Base-by-base conservation (phyloP, 352 stramenopile genomes). In the Nothophytophthora sp. region DNA sequence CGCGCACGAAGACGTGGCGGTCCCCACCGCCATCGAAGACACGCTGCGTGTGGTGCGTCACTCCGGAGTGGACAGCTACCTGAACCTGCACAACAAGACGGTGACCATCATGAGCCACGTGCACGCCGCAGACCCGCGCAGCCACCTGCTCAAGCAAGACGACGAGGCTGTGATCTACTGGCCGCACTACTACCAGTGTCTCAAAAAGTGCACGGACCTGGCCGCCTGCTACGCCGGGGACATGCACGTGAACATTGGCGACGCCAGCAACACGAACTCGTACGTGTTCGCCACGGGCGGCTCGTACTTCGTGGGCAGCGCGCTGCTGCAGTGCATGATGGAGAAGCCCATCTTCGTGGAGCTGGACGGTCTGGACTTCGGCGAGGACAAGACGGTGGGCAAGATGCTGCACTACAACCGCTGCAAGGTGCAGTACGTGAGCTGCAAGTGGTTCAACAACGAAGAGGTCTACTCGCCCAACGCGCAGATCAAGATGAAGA, bases 391-490 rank as follows among this genome's bases (percentile, higher is more conserved):
- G 61, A 90, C 71, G 8, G 66, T 90, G 36, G 80, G 80, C 44
- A 90, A 90, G 63, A 90, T 90, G 80, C 80, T 90, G 61, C 78
- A 89, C 59, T 90, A 80, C 61, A 90, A 88, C 57, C 76, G 69
- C 30, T 90, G 80, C 55, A 58, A 77, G 22, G 80, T 86, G 25
- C 73, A 90, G 69, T 88, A 88, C 56, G 77, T 90, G 55, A 90
- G 77, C 63, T 90, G 80, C 71, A 90, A 90, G 66, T 90, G 80
- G 80, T 88, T 90, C 61, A 90, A 90, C 62, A 90, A 90, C 59
- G 75, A 85, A 40, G 80, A 90, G 48, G 71, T 90, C 41, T 88
- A 85, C 52, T 86, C 70, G 29, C 73, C 76, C 5, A 81, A 87
- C 45, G 73, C 69, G 20, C 56, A 87, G 38, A 69, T 90, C 23